phyloP scores from a whole-genome alignment of 1,284 basidiomycete species.

The Cystobasidium slooffiae region DNA sequence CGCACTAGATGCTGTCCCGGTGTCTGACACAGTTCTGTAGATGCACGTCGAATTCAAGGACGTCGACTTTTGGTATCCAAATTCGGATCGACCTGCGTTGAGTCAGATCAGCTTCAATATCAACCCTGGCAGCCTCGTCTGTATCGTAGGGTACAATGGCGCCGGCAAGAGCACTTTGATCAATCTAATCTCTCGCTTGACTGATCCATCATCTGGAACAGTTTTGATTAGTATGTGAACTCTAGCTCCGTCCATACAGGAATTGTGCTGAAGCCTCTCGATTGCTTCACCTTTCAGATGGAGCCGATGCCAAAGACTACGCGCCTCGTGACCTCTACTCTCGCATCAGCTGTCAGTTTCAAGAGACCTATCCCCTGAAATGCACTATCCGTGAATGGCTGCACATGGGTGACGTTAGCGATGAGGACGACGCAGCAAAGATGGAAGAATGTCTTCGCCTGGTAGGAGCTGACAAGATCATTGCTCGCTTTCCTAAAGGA shows the following conservation, averaged over 20 bases:
- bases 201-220: conserved; percentile 68
- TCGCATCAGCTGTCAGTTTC: conserved; percentile 35
- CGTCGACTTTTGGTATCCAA: conserved; percentile 74
- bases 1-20: not conserved
- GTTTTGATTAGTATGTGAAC: conserved; percentile 63
- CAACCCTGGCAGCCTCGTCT: conserved; percentile 71
- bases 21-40: not conserved
- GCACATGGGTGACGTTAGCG: conserved; percentile 32
- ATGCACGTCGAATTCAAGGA: conserved; percentile 59
- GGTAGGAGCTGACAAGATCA: conserved; percentile 18
- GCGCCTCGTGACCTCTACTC: conserved; percentile 20
- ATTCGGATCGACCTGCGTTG: conserved; percentile 65
- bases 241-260: conserved; percentile 51
- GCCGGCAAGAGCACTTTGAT: conserved; percentile 72
- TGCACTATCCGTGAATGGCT: conserved; percentile 37
- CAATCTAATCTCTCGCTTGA: conserved; percentile 71
- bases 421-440: conserved; percentile 12
- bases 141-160: conserved; percentile 68
- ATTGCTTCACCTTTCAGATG: conserved; percentile 6
- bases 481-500: conserved; percentile 33
- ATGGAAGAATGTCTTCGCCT: conserved; percentile 26
- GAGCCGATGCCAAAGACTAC: conserved; percentile 28
- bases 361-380: conserved; percentile 19
- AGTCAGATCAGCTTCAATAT: conserved; percentile 71
- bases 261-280: not conserved